Conservation (phyloP, 2,329 filamentous ascomycete species). For the Cytospora schulzeri region DNA sequence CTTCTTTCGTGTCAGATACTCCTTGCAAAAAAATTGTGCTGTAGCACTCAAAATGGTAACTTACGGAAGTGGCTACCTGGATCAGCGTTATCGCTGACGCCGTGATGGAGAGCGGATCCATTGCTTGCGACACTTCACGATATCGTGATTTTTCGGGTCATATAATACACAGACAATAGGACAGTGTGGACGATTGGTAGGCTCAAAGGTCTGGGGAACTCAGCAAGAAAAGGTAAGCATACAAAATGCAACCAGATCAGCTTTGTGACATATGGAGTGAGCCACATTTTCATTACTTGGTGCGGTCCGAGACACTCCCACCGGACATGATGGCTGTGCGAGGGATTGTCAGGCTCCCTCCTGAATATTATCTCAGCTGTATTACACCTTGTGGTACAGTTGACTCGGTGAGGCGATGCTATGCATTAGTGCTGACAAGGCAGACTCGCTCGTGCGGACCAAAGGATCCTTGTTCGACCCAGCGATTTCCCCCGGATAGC, state of each 20-base stretch:
- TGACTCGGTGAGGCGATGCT: no score
- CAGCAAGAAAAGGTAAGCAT: neutral
- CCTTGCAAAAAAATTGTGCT: neutral
- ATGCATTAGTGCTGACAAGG: no score
- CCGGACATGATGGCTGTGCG: neutral
- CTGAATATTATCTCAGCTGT: no score
- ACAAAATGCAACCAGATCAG: neutral
- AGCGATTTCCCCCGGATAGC: no score
- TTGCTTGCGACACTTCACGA: neutral
- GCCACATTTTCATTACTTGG: neutral
- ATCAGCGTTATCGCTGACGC: conserved; percentile 22
- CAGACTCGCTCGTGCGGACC: no score
- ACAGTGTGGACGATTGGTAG: neutral
- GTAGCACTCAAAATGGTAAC: neutral
- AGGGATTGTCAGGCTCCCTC: no score
- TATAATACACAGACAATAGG: neutral
- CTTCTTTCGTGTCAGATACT: conserved; percentile 1
- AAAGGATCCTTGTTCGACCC: no score
- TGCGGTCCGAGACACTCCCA: no score
- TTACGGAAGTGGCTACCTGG: conserved; percentile 27
- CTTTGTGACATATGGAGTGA: neutral
- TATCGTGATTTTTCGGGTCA: neutral
- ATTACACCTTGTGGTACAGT: no score
- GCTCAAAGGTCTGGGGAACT: neutral
- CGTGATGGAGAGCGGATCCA: conserved; percentile 26